Evolutionary conservation across 2,329 filamentous ascomycete species (phyloP), one percentile per base, ranked within the genome.

Genomic region (Paraconiothyrium sp.): DNA sequence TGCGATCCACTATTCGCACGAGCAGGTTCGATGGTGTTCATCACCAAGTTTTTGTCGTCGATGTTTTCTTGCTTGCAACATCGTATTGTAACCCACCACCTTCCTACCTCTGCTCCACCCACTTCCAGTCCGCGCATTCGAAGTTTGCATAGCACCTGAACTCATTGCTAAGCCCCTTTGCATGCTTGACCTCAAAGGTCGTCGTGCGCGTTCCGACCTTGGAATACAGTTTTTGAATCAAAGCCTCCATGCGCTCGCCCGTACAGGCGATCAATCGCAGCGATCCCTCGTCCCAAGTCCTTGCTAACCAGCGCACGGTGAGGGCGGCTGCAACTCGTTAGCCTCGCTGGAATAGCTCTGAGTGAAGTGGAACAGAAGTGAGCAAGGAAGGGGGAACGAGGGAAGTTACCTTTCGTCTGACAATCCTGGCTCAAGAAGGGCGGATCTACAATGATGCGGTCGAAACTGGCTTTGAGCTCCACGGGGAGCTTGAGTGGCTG

Each of bases 111-210:
- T 44, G 6, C n/a, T 48, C 16, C 14, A 50, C 63, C 75, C 76
- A 80, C 41, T 72, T 77, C 80, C 81, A 83, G 13, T 66, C 66
- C 16, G 79, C 79, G 69, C 88, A 87, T 75, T 92, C 89, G 72
- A 92, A 94, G 72, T 92, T 94, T 27, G 92, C 87, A 72, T 92
- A 94, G 76, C 90, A 93, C 72, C 87, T 85, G 74, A 93, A 95
- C 77, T 93, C 90, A 72, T 95, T 95, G 77, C 90, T 92, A 62
- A 95, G 79, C 0, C 90, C 90, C 64, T 88, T 87, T n/a, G 86
- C 84, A 72, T 94, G 92, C 65, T 84, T 81, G 4, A 89, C 88
- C 70, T 89, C 86, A 73, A 89, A 93, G 0, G 85, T 87, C 0
- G 91, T 94, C 4, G 88, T 89, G 57, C 76, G 80, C 32, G 90